Evolutionary conservation across 441 rosid species (phyloP), one percentile per base, ranked within the genome.

Genomic region (Jatropha podagrica): DNA sequence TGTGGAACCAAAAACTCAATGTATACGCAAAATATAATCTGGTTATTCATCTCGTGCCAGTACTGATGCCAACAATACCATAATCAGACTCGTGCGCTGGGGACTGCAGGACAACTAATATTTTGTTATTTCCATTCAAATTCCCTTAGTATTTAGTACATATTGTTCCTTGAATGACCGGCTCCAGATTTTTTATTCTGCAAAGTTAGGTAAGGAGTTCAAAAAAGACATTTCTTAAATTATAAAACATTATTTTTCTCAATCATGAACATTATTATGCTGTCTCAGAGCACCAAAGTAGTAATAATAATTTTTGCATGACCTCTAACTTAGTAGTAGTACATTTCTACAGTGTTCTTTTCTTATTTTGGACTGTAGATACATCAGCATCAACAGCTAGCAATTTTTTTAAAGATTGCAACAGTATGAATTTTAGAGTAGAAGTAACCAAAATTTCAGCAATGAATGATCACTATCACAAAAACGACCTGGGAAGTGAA

Each of bases 181-280:
- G 60, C 48, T 69, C 62, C 73, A 44, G 48, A 3, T 37, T 54
- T 54, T 55, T 40, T 23, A 23, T 70, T 55, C 73, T 18, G 51
- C 2, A 70, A 56, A 70, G 18, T 3, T 38, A 7, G 44, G 15
- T 18, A 4, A 56, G 48, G 42, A n/a, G 4, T 54, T 3, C 9
- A n/a, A 40, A 38, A 54, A 55, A 37, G 26, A 56, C n/a, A 44
- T 42, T 54, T 69, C 32, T 58, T 48, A 32, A 32, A 32, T 32
- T 32, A 32, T 32, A 32, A 32, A 32, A 32, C 32, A 32, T 32
- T 32, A 32, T 48, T 17, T 54, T 54, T 54, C n/a, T 72, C 46
- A 49, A 18, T 37, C n/a, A 18, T 51, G 59, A 51, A n/a, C 27
- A 32, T 73, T 5, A 72, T 46, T 5, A 72, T 46, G 60, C 14